Base-by-base conservation (phyloP, 768 basidiomycete genomes). In the Lactarius deliciosus region DNA sequence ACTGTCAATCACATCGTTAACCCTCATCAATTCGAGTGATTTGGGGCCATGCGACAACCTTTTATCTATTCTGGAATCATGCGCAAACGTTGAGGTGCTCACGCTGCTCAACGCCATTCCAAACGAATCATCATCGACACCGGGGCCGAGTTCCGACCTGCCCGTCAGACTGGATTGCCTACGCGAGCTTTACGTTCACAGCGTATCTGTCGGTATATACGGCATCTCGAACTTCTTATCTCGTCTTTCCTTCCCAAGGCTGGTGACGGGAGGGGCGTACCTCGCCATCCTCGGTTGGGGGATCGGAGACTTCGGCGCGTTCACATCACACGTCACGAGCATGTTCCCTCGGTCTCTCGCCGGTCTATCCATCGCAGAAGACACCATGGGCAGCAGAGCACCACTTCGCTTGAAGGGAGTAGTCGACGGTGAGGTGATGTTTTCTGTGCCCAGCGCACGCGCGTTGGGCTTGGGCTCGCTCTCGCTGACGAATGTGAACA, bases 71-170 rank as follows among this genome's bases (percentile, higher is more conserved):
- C 32, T 61, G 32, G 18, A 43, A 32, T 60, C 32, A 22, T 34
- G 57, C 25, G 34, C 57, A 59, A 38, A 64, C 36, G 18, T 64
- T 16, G 57, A 64, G 50, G 63, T 58, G 28, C 63, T 64, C 45
- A 40, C 45, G 22, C 45, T 53, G 16, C 54, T 60, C 59, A 56
- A 47, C 8, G 43, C 36, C 13, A 60, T 64, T 34, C 47, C 57
- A 9, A 54, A 61, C 10, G 43, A 28, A 20, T 36, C 59, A 36
- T 18, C 60, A 47, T 56, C 59, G 2, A 22, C 60, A 47, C 36
- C 64, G 54, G 64, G 34, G 28, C 64, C 64, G 60, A 61, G 59
- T 45, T 60, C 64, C 64, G 64, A 61, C 32, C 41, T 36, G 16
- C 60, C 53, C 5, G 30, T 43, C 38, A 34, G n/a, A 9, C 59